These are phyloP conservation scores for Podosphaera xanthii DNA, from an alignment of 2,329 filamentous ascomycete genomes.

Conservation along the genomic window DNA sequence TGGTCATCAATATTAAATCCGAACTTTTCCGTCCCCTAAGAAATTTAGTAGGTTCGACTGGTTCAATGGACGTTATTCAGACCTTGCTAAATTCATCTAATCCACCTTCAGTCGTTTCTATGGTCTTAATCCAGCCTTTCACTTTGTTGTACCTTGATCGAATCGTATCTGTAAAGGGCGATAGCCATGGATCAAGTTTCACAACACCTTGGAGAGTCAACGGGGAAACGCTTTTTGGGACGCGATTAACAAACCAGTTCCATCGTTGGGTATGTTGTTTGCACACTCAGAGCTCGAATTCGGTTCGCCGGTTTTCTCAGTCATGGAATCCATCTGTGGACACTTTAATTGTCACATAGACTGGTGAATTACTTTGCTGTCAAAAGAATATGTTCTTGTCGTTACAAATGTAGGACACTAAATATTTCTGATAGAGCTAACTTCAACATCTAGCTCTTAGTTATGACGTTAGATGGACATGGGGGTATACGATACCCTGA, in stretches of 20 bases:
- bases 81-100: conserved; percentile 79
- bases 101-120: conserved; percentile 68
- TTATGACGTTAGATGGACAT: too few species aligned
- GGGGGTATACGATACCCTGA: too few species aligned
- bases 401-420: too few species aligned
- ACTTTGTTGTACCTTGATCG: conserved; percentile 56
- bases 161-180: conserved; percentile 59
- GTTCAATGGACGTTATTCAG: conserved; percentile 11
- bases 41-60: conserved; percentile 5
- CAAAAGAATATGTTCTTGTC: too few species aligned
- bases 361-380: too few species aligned
- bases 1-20: conserved; percentile 54
- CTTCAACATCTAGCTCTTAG: too few species aligned
- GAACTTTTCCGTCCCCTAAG: conserved; percentile 62
- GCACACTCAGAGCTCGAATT: conserved; percentile 19
- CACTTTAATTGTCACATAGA: too few species aligned
- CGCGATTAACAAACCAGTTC: conserved; percentile 34
- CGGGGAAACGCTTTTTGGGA: conserved; percentile 4
- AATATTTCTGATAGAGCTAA: too few species aligned
- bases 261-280: conserved; percentile 37
- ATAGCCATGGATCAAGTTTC: conserved; percentile 71
- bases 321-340: conserved; percentile 12
- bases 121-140: conserved; percentile 66
- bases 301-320: conserved; percentile 13
- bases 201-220: conserved; percentile 42